These are phyloP conservation scores for Hymenoscyphus occultus DNA, from an alignment of 2,329 filamentous ascomycete species.

Conservation along the genomic window DNA sequence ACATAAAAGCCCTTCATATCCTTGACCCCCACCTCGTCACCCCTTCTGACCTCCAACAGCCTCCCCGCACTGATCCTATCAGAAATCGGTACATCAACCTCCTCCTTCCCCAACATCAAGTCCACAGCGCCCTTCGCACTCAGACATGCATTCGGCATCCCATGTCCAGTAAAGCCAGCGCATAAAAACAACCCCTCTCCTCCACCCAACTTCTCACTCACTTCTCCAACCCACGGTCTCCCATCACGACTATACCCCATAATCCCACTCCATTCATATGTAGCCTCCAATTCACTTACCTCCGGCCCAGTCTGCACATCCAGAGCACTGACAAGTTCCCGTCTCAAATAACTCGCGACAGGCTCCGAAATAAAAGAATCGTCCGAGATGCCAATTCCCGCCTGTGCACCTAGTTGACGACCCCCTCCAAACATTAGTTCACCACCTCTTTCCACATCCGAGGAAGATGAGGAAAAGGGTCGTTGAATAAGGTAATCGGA, in stretches of 20 bases:
- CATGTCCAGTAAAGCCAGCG: conserved; percentile 70
- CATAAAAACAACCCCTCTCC: conserved; percentile 58
- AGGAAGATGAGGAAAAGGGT: conserved; percentile 44
- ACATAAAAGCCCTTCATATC: conserved; percentile 24
- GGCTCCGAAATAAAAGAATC: conserved; percentile 56
- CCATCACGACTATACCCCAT: conserved; percentile 73
- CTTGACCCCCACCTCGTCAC: conserved; percentile 29
- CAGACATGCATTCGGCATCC: conserved; percentile 71
- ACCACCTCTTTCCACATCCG: conserved; percentile 35
- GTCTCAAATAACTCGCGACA: conserved; percentile 32
- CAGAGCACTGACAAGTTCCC: conserved; percentile 27
- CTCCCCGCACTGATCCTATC: conserved; percentile 34
- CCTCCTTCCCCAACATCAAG: conserved; percentile 51
- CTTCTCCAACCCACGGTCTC: conserved; percentile 66
- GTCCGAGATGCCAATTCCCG: conserved; percentile 55
- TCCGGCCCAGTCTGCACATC: conserved; percentile 33
- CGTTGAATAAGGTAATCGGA: conserved; percentile 74
- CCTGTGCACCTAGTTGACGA: conserved; percentile 51
- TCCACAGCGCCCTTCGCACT: conserved; percentile 61
- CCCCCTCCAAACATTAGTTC: conserved; percentile 59
- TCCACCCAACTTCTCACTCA: conserved; percentile 54
- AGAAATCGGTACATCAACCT: conserved; percentile 45
- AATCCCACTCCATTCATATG: conserved; percentile 68
- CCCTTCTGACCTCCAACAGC: conserved; percentile 24
- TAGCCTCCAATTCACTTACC: conserved; percentile 45